phyloP scores from a whole-genome alignment of 371 early-diverging fungal species.

The Capniomyces stellatus region DNA sequence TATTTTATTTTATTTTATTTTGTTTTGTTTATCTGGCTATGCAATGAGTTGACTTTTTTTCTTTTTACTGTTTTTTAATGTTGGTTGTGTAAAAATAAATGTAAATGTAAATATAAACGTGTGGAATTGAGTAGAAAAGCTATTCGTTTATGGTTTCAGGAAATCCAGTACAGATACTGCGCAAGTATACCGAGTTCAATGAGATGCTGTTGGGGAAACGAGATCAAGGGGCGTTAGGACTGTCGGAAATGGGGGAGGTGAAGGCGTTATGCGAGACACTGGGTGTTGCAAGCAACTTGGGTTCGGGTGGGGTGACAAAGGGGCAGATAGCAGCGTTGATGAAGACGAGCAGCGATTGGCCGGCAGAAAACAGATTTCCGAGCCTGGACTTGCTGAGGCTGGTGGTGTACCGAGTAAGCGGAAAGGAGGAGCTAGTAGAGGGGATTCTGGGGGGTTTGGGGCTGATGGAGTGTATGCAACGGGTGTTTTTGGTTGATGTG shows the following conservation, averaged over 20 bases:
- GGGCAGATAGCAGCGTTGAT: neutral
- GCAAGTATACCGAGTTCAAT: constrained; percentile 55
- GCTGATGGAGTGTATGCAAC: neutral
- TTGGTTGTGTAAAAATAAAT: too few relatives aligned
- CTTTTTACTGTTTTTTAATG: constrained; percentile 16
- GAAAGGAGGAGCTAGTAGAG: neutral
- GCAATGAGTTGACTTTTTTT: neutral
- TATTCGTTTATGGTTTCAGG: constrained; percentile 49
- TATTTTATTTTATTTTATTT: too few relatives aligned
- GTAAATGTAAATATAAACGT: too few relatives aligned
- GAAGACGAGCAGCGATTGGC: constrained; percentile 10
- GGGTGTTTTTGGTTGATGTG: neutral
- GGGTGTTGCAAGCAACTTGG: neutral
- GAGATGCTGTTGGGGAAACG: too few relatives aligned
- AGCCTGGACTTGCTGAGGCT: constrained; percentile 71
- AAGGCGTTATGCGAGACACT: neutral
- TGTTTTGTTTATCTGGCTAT: neutral
- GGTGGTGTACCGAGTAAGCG: constrained; percentile 11
- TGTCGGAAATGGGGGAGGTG: constrained; percentile 2
- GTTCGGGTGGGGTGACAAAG: neutral
- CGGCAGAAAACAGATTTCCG: constrained; percentile 46
- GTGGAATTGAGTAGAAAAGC: too few relatives aligned
- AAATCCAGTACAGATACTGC: constrained; percentile 47
- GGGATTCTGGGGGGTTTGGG: neutral
- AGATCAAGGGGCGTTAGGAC: too few relatives aligned